A percentile compares a stretch with the other conserved stretches of the same genome.
These are phyloP conservation scores for Alternaria dauci DNA, from an alignment of 2,329 filamentous ascomycete species.

Conservation along the genomic window DNA sequence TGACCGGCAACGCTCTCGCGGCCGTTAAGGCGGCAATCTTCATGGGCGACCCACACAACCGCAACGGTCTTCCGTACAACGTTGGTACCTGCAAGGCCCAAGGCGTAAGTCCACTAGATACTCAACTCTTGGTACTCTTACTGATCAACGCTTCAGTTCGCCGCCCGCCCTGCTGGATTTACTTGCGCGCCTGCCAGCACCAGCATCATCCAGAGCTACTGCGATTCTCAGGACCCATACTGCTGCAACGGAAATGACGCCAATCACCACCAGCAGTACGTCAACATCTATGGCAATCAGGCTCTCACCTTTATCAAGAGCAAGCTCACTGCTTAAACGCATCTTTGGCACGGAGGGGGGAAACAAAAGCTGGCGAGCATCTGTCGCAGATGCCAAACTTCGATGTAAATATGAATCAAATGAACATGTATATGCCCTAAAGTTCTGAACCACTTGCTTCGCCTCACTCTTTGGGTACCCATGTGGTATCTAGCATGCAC, in stretches of 20 bases:
- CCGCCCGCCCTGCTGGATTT: conserved; percentile 66
- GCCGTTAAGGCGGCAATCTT: conserved; percentile 71
- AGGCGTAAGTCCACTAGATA: conserved; percentile 60
- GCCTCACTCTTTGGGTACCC: too few species aligned
- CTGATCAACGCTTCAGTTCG: conserved; percentile 60
- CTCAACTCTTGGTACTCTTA: background rate
- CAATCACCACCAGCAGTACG: conserved; percentile 69
- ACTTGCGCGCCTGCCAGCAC: conserved; percentile 61
- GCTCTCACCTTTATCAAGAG: conserved; percentile 67
- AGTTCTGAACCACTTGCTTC: background rate
- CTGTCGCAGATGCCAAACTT: background rate
- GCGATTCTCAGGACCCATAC: conserved; percentile 69
- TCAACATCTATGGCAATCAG: conserved; percentile 65
- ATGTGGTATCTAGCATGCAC: background rate
- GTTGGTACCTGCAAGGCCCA: conserved; percentile 67
- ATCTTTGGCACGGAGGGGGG: background rate
- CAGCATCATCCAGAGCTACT: conserved; percentile 70
- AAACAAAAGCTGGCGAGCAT: background rate
- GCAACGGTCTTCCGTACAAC: conserved; percentile 65
- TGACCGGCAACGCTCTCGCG: conserved; percentile 59
- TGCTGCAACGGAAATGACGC: conserved; percentile 71
- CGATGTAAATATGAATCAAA: conserved; percentile 13
- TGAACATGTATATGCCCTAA: conserved; percentile 3
- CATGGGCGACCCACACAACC: conserved; percentile 69
- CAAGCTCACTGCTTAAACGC: conserved; percentile 55